Percentiles rank a stretch among this genome's conserved stretches.
Conservation (phyloP, 2,329 filamentous ascomycete species). For the Pyrenochaeta sp. region DNA sequence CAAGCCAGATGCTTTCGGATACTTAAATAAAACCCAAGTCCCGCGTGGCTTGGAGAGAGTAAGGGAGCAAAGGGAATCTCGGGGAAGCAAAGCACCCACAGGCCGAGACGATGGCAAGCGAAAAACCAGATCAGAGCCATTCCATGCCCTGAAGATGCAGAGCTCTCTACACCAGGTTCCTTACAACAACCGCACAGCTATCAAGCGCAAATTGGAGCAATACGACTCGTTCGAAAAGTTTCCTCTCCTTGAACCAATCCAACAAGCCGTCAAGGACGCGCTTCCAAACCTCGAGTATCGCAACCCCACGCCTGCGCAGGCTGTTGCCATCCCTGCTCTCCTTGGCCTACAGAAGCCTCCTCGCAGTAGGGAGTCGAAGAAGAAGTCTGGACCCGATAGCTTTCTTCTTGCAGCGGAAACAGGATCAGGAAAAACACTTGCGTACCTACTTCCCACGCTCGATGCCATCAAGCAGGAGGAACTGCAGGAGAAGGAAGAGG, state of each 20-base stretch:
- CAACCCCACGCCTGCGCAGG: conserved; percentile 86
- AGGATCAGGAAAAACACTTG: conserved; percentile 94
- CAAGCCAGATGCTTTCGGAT: conserved; percentile 40
- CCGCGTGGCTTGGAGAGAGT: conserved; percentile 31
- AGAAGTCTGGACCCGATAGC: conserved; percentile 59
- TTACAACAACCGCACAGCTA: conserved; percentile 70
- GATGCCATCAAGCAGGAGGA: conserved; percentile 81
- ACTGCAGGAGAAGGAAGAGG: conserved; percentile 58
- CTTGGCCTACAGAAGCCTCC: conserved; percentile 63
- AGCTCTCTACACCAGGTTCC: conserved; percentile 76
- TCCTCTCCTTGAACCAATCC: conserved; percentile 73
- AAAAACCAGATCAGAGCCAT: conserved; percentile 57
- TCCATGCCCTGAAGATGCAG: conserved; percentile 95
- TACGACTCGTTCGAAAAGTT: conserved; percentile 85
- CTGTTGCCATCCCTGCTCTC: conserved; percentile 83
- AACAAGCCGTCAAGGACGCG: conserved; percentile 77
- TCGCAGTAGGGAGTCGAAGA: conserved; percentile 37
- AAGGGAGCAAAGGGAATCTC: conserved; percentile 16
- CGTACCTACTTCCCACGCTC: conserved; percentile 85
- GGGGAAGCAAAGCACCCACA: conserved; percentile 12
- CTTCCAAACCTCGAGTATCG: conserved; percentile 77
- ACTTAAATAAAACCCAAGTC: conserved; percentile 43
- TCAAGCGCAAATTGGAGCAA: conserved; percentile 68
- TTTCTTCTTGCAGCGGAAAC: conserved; percentile 95
- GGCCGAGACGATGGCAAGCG: conserved; percentile 31